Evolutionary conservation across 176 grass and related monocot species (phyloP).

Genomic region (Aegilops speltoides): DNA sequence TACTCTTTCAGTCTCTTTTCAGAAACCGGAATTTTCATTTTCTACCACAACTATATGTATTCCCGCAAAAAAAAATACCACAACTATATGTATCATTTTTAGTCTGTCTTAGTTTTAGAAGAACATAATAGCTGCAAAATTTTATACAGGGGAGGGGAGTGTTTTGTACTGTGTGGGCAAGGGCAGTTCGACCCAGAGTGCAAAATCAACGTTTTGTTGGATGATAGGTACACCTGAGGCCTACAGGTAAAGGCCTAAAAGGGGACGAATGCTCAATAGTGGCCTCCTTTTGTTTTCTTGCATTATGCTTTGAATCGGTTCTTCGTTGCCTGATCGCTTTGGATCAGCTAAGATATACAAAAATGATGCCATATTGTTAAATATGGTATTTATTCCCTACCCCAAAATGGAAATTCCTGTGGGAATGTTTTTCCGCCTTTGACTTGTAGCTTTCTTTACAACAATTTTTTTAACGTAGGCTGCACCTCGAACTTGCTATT

Average conservation of each 20-base stretch:
- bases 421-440: not conserved
- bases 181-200: not conserved
- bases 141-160: not conserved
- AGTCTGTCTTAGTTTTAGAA: not conserved
- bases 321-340: slow-evolving; percentile 6
- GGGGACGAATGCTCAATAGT: slow-evolving; percentile 2
- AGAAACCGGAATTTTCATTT: not conserved
- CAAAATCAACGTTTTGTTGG: not conserved
- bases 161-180: not conserved
- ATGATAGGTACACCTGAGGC: slow-evolving; percentile 40
- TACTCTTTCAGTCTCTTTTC: not conserved
- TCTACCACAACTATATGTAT: not conserved
- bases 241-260: slow-evolving; percentile 42
- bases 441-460: too few relatives aligned
- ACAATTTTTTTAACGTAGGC: not conserved
- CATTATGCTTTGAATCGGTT: slow-evolving; percentile 34
- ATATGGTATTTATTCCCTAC: slow-evolving; percentile 1
- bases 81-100: not conserved
- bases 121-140: not conserved
- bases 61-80: too few relatives aligned
- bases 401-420: not conserved
- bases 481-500: not conserved
- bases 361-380: not conserved
- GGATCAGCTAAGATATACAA: slow-evolving; percentile 19
- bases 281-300: slow-evolving; percentile 28